A percentile compares a stretch with the other conserved stretches of the same genome.
These are phyloP conservation scores for Taxawa tesnikishii DNA, from an alignment of 2,329 filamentous ascomycete genomes.

Conservation along the genomic window DNA sequence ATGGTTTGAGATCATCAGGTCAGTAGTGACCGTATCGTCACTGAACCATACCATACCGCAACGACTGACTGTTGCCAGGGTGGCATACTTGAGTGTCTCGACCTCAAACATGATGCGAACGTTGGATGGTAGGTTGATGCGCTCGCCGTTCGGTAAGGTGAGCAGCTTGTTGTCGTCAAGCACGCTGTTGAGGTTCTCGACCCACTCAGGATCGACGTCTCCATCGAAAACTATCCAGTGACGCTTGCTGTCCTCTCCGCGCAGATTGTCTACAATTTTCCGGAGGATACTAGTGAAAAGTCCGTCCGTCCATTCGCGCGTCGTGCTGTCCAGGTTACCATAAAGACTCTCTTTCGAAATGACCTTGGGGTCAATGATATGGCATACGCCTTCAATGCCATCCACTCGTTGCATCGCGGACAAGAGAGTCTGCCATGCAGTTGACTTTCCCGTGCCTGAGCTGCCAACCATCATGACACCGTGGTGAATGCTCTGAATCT, in stretches of 20 bases:
- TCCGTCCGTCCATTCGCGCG: constrained; percentile 96
- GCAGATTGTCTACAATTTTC: constrained; percentile 97
- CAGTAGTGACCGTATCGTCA: constrained; percentile 85
- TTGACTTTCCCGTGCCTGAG: constrained; percentile 94
- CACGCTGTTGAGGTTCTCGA: constrained; percentile 98
- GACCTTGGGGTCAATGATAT: constrained; percentile 98
- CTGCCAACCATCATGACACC: constrained; percentile 99
- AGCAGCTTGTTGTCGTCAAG: constrained; percentile 98
- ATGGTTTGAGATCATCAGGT: constrained; percentile 89
- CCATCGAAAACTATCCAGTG: constrained; percentile 99
- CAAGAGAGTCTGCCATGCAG: constrained; percentile 84
- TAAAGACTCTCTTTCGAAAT: constrained; percentile 99
- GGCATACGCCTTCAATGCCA: constrained; percentile 82
- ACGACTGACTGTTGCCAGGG: constrained; percentile 94
- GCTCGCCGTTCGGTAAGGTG: constrained; percentile 93
- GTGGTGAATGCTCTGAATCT: constrained; percentile 95
- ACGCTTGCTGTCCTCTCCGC: constrained; percentile 89
- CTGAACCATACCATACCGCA: constrained; percentile 99
- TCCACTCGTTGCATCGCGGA: constrained; percentile 87
- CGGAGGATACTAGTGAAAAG: constrained; percentile 94
- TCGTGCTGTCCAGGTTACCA: constrained; percentile 90
- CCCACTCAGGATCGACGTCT: constrained; percentile 98
- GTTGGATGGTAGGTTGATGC: constrained; percentile 84
- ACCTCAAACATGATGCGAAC: constrained; percentile 99
- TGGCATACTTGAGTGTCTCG: constrained; percentile 93